phyloP scores from a whole-genome alignment of 176 grass and related monocot genomes.

The Leersia perrieri region DNA sequence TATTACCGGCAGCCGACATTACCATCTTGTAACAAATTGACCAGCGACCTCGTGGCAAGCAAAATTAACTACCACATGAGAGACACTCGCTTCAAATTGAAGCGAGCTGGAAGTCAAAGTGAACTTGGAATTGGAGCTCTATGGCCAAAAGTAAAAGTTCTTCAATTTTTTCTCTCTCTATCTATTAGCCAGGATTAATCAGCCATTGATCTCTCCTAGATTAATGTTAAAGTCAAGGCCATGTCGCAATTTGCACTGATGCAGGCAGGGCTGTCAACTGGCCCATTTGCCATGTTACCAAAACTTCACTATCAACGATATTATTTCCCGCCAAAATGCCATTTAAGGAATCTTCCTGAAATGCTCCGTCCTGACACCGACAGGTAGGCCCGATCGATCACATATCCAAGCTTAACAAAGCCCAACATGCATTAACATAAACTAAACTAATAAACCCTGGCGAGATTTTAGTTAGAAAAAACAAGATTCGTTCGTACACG shows the following conservation, averaged over 20 bases:
- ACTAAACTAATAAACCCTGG: not conserved
- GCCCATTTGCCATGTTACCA: constrained; percentile 45
- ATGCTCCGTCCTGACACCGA: not conserved
- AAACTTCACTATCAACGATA: not conserved
- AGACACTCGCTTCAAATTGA: constrained; percentile 42
- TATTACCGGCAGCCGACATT: constrained; percentile 56
- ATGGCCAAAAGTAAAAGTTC: constrained; percentile 33
- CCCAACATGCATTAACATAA: constrained; percentile 3
- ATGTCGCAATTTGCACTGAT: constrained; percentile 20
- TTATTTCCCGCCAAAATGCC: constrained; percentile 12
- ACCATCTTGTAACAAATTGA: constrained; percentile 27
- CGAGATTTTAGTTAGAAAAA: not conserved
- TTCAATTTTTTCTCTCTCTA: not conserved
- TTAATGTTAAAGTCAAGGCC: constrained; percentile 53
- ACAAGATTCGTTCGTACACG: constrained; percentile 10
- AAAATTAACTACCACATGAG: constrained; percentile 40
- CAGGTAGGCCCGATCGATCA: not conserved
- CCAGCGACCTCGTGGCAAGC: constrained; percentile 34
- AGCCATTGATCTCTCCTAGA: constrained; percentile 37
- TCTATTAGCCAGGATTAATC: not conserved
- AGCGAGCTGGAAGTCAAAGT: constrained; percentile 52
- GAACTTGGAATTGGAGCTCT: constrained; percentile 27
- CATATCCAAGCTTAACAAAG: not conserved
- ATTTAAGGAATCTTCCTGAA: constrained; percentile 9
- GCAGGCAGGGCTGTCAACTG: not conserved